phyloP scores from a whole-genome alignment of 179 eudicot species.

The Silene coronaria region DNA sequence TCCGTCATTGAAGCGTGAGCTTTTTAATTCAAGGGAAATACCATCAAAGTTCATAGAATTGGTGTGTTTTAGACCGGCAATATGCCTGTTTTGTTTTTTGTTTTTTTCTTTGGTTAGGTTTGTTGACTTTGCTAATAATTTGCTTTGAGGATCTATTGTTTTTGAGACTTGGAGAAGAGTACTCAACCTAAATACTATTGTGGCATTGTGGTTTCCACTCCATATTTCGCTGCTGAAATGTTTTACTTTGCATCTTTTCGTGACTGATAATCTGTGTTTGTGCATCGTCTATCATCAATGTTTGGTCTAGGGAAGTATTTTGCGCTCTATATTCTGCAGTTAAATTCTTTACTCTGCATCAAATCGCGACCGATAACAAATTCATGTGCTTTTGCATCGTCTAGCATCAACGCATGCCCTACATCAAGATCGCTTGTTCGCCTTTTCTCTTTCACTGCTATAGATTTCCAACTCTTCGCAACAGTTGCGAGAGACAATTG shows the following conservation, averaged over 20 bases:
- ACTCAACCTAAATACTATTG: not conserved
- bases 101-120: slow-evolving; percentile 2
- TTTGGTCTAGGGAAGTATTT: too few relatives aligned
- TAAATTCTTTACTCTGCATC: not conserved
- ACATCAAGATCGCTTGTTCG: too few relatives aligned
- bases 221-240: not conserved
- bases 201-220: not conserved
- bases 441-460: too few relatives aligned
- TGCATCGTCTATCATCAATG: too few relatives aligned
- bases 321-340: not conserved
- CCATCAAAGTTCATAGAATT: slow-evolving; percentile 13
- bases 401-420: too few relatives aligned
- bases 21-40: slow-evolving; percentile 13
- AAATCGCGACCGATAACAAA: not conserved
- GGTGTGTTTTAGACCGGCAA: slow-evolving; percentile 17
- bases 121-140: slow-evolving; percentile 20
- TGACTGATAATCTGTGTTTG: not conserved
- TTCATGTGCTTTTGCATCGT: too few relatives aligned
- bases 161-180: slow-evolving; percentile 8
- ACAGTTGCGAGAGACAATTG: too few relatives aligned
- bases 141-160: slow-evolving; percentile 1
- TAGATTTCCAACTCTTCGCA: too few relatives aligned
- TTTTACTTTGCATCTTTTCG: not conserved
- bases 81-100: not conserved
- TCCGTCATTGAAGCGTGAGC: slow-evolving; percentile 12